Evolutionary conservation across 768 basidiomycete species (phyloP).

Genomic region (Boletus reticuloceps): DNA sequence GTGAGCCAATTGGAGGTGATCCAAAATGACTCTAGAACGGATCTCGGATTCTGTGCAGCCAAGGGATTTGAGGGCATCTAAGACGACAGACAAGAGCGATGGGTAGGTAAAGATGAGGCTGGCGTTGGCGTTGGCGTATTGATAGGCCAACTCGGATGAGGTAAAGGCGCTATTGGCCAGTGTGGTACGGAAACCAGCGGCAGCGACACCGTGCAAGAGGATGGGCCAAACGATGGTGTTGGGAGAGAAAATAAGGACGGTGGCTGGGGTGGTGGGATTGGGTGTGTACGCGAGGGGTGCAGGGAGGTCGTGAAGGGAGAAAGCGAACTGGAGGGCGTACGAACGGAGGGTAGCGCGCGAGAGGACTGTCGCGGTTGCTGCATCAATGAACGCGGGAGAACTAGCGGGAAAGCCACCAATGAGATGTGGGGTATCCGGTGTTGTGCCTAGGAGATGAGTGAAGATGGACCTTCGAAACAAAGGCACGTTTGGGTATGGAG

Average conservation of each 20-base stretch:
- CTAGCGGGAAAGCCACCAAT: constrained; percentile 45
- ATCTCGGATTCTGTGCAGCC: constrained; percentile 49
- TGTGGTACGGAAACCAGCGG: constrained; percentile 67
- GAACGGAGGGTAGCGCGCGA: constrained; percentile 53
- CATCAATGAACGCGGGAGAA: constrained; percentile 64
- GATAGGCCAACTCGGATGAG: constrained; percentile 63
- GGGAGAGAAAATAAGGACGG: constrained; percentile 63
- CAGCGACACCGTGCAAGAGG: constrained; percentile 44
- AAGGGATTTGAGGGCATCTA: constrained; percentile 52
- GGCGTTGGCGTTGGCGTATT: constrained; percentile 67
- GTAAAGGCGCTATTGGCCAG: constrained; percentile 76
- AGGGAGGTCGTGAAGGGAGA: constrained; percentile 51
- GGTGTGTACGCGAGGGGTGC: constrained; percentile 45
- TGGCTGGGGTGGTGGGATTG: constrained; percentile 40
- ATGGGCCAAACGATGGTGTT: constrained; percentile 63
- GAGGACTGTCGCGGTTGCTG: constrained; percentile 51
- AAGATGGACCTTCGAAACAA: constrained; percentile 30
- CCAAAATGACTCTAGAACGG: constrained; percentile 54
- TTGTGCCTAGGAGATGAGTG: constrained; percentile 26
- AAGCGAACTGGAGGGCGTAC: constrained; percentile 54
- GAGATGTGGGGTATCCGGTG: constrained; percentile 16
- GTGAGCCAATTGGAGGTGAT: constrained; percentile 48
- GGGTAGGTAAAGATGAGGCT: constrained; percentile 63
- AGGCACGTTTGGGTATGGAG: constrained; percentile 18
- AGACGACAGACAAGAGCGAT: constrained; percentile 51